A percentile compares a stretch with the other conserved stretches of the same genome.
Conservation (phyloP, 805 yeast genomes). For the Kuraishia borneana region DNA sequence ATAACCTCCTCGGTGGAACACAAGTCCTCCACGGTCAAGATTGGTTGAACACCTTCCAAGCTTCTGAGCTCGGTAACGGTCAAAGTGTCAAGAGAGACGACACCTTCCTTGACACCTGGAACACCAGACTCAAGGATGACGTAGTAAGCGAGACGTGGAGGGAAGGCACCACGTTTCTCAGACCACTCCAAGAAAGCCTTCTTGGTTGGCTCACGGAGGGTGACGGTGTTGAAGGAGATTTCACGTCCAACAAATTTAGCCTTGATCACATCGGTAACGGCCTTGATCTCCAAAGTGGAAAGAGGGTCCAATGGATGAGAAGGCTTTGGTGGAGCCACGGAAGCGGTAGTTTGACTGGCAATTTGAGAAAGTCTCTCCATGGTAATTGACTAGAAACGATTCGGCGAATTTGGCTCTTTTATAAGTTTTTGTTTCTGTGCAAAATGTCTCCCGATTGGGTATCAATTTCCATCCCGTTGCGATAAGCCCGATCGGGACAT, state of each 20-base stretch:
- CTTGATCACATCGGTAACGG: slow-evolving; percentile 42
- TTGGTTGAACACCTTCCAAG: slow-evolving; percentile 60
- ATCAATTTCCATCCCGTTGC: too few species aligned
- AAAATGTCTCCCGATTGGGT: too few species aligned
- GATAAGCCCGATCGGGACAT: too few species aligned
- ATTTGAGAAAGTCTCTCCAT: slow-evolving; percentile 63
- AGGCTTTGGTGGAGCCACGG: slow-evolving; percentile 41
- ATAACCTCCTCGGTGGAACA: slow-evolving; percentile 50
- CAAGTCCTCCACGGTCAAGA: slow-evolving; percentile 60
- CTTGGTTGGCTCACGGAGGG: slow-evolving; percentile 64
- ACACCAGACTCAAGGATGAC: slow-evolving; percentile 49
- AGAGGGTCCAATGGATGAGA: slow-evolving; percentile 67
- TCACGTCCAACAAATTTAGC: slow-evolving; percentile 29
- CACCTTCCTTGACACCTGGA: slow-evolving; percentile 61
- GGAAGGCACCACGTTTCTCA: slow-evolving; percentile 45
- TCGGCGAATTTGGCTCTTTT: too few species aligned
- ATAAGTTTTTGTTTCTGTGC: too few species aligned
- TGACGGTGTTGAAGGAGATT: slow-evolving; percentile 55
- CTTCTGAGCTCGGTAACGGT: slow-evolving; percentile 34
- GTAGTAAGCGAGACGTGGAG: slow-evolving; percentile 59
- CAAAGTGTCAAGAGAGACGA: slow-evolving; percentile 43
- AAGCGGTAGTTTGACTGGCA: slow-evolving; percentile 49
- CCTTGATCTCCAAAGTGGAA: slow-evolving; percentile 48
- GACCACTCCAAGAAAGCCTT: slow-evolving; percentile 54
- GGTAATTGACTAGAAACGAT: background rate